Conservation (phyloP, 2,329 filamentous ascomycete genomes). For the Fusarium odoratissimum region DNA sequence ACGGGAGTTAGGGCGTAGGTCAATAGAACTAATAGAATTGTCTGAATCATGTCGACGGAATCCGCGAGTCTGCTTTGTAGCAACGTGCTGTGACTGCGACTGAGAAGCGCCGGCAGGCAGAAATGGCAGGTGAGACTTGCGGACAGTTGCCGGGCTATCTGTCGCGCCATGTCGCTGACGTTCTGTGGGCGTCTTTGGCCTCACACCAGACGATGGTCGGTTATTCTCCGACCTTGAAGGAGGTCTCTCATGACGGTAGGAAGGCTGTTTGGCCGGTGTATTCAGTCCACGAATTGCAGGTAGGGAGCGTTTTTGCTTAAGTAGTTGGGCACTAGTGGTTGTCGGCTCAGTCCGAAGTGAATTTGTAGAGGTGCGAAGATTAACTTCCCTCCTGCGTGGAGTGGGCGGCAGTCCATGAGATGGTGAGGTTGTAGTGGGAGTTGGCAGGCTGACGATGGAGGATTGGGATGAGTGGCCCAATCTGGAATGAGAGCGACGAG, state of each 20-base stretch:
- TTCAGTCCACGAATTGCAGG: slow-evolving; percentile 67
- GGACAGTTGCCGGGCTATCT: slow-evolving; percentile 64
- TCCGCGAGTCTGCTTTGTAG: slow-evolving; percentile 75
- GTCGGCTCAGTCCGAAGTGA: slow-evolving; percentile 69
- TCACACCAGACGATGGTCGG: slow-evolving; percentile 63
- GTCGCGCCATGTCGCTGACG: slow-evolving; percentile 60
- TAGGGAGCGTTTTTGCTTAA: slow-evolving; percentile 74
- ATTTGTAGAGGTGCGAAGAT: slow-evolving; percentile 64
- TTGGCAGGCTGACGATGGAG: slow-evolving; percentile 72
- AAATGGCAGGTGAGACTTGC: slow-evolving; percentile 77
- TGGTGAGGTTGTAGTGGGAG: slow-evolving; percentile 69
- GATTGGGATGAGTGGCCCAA: slow-evolving; percentile 76
- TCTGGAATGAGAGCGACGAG: slow-evolving; percentile 72
- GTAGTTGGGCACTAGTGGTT: slow-evolving; percentile 73
- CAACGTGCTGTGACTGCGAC: slow-evolving; percentile 81
- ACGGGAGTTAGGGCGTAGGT: slow-evolving; percentile 68
- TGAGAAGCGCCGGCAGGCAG: slow-evolving; percentile 80
- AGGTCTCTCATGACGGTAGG: slow-evolving; percentile 66
- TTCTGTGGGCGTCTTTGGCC: slow-evolving; percentile 80
- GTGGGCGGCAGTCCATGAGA: slow-evolving; percentile 66
- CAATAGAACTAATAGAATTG: slow-evolving; percentile 67
- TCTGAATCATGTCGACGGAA: slow-evolving; percentile 89
- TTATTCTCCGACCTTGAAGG: slow-evolving; percentile 67
- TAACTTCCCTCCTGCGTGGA: slow-evolving; percentile 70
- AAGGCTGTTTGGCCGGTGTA: slow-evolving; percentile 62